Conservation (phyloP, 1,284 basidiomycete genomes). For the Singerocomus rubriflavus region DNA sequence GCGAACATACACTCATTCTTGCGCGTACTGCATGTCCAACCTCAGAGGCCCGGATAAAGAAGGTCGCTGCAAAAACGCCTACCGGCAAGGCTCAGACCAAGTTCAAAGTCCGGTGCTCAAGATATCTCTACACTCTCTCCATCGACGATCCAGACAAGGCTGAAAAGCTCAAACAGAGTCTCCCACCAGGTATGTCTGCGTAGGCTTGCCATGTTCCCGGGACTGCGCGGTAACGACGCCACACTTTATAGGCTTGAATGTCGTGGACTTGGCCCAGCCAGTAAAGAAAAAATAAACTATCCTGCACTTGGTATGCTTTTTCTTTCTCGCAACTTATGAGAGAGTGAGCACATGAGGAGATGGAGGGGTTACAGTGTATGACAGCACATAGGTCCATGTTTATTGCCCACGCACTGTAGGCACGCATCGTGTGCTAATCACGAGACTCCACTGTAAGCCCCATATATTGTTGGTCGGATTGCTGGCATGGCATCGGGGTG, state of each 20-base stretch:
- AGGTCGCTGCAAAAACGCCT: constrained; percentile 68
- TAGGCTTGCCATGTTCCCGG: neutral
- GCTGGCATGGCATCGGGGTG: neutral
- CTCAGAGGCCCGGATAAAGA: constrained; percentile 94
- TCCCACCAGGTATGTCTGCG: constrained; percentile 82
- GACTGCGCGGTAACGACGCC: neutral
- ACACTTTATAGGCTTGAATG: constrained; percentile 51
- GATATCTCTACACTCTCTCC: constrained; percentile 96
- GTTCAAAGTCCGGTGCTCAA: constrained; percentile 98
- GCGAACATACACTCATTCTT: neutral
- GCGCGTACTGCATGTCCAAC: neutral
- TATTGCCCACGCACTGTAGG: constrained; percentile 21
- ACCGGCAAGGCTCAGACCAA: constrained; percentile 86
- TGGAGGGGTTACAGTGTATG: constrained; percentile 3
- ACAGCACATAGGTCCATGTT: constrained; percentile 16
- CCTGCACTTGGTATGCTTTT: neutral
- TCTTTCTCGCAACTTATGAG: neutral
- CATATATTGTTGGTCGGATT: neutral
- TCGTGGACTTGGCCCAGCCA: constrained; percentile 63
- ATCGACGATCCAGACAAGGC: constrained; percentile 98
- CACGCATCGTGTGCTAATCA: constrained; percentile 10
- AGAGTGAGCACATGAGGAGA: constrained; percentile 1
- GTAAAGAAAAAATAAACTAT: constrained; percentile 67
- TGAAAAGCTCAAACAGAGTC: constrained; percentile 94
- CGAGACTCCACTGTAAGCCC: neutral